phyloP scores from a whole-genome alignment of 495 filamentous ascomycete genomes.

The Pyrenula aspistea region DNA sequence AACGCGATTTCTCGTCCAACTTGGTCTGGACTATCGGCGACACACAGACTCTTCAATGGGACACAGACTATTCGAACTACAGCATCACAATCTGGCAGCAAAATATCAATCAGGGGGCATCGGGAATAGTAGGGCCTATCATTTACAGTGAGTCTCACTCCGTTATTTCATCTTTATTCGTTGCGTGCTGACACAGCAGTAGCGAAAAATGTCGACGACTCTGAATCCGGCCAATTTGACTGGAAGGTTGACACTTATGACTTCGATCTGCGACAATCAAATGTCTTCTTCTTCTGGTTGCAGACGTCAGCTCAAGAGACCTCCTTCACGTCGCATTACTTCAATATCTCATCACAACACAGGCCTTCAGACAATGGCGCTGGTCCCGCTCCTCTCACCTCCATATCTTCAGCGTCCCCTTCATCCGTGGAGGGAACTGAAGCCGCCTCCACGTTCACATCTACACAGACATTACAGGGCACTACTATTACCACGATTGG shows the following conservation, averaged over 20 bases:
- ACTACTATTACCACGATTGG: too few species aligned
- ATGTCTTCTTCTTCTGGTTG: not conserved
- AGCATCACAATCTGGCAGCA: slow-evolving; percentile 12
- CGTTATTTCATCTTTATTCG: not conserved
- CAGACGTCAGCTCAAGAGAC: not conserved
- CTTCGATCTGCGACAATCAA: not conserved
- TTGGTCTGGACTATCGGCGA: slow-evolving; percentile 5
- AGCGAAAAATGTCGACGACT: not conserved
- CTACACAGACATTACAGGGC: too few species aligned
- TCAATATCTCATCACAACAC: not conserved
- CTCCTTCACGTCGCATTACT: not conserved
- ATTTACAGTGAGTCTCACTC: not conserved
- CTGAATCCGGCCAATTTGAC: not conserved
- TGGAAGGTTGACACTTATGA: not conserved
- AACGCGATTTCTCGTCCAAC: not conserved
- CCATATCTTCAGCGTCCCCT: too few species aligned
- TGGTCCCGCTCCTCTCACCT: too few species aligned
- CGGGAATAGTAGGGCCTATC: not conserved
- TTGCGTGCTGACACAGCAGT: not conserved
- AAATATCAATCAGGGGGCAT: not conserved
- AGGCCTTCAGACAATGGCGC: too few species aligned
- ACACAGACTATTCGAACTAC: slow-evolving; percentile 10
- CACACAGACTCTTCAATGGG: slow-evolving; percentile 9
- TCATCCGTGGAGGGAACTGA: too few species aligned
- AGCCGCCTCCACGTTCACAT: too few species aligned